Base-by-base conservation (phyloP, 2,329 filamentous ascomycete genomes). In the Leptographium procerum region DNA sequence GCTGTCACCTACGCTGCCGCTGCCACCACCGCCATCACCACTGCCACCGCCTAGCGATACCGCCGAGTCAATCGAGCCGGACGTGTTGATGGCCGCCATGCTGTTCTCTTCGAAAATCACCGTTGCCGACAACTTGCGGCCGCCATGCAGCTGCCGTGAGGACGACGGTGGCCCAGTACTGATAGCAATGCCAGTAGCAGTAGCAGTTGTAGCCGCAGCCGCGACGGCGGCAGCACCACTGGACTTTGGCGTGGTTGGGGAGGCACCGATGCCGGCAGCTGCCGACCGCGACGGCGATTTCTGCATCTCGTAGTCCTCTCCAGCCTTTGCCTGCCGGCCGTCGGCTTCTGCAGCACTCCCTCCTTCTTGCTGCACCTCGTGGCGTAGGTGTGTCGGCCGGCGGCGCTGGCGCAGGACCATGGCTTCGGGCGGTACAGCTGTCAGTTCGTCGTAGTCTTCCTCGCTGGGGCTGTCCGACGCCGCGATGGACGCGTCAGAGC, bases 361-460 rank as follows among this genome's bases (percentile, higher is more conserved):
- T 2, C 4, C 26, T 11, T 28, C 47, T 4, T 19, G 50, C 57
- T 57, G 51, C 36, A 56, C 33, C 50, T 60, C 56, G 51, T 59
- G 55, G 24, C 59, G 61, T 51, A 62, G 53, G 22, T 57, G 58
- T 19, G 55, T 61, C 10, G 43, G 45, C 31, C 45, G 59, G 26
- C 56, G 57, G 8, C 61, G 60, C 55, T 59, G 59, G 19, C 64
- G 59, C 29, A 64, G 63, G 11, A 66, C 62, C 51, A 68, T 64
- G 22, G 60, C 59, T 22, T 59, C 64, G n/a, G 58, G 57, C 11
- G 59, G 62, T 55, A 55, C 59, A 13, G 40, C 64, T 1, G 64
- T 63, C 22, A 69, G 66, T 19, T 73, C 70, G 34, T 77, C 74
- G 52, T 76, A 76, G 57, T 77, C 75, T 61, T 77, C 75, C 57